Base-by-base conservation (phyloP, 129 eudicot species). In the Flaveria trinervia region DNA sequence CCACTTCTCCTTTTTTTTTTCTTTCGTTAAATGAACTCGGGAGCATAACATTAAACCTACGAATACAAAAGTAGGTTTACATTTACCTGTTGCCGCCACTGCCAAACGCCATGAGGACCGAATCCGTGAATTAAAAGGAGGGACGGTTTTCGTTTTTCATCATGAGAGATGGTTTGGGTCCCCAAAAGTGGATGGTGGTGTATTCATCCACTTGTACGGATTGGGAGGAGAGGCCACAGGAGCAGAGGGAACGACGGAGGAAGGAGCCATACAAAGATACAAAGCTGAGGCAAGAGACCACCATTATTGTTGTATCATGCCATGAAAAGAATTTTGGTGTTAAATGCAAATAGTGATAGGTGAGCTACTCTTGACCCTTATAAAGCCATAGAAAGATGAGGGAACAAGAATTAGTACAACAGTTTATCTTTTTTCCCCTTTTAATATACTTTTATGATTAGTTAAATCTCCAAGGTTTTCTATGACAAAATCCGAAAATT, bases 91-190 rank as follows among this genome's bases (percentile, higher is more conserved):
- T 68, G 89, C 9, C 89, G 86, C 97, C 97, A 91, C 78, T 91
- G 97, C 93, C 93, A 88, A 2, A 83, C 77, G 26, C 91, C 93
- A 9, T 60, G 83, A 2, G 97, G 97, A 7, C 97, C 93, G 71
- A 91, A 88, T 12, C 97, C 93, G 73, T 91, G 93, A 39, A 91
- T 70, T 3, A 91, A 75, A 30, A 91, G 28, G 0, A 91, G 69
- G 11, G 86, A 13, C 0, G 93, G 80, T 59, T 88, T 91, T 2
- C 79, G 33, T 65, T 65, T 50, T 2, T 55, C 43, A 20, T 10
- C 26, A 15, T 72, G 17, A 43, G 64, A 28, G 28, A 64, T 16
- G 77, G 76, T 66, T 85, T 80, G 8, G 96, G 96, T 28, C 90
- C 90, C 90, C 91, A 88, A 30, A 85, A 90, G 77, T 85, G 92